A percentile compares a stretch with the other conserved stretches of the same genome.
These are phyloP conservation scores for Annona squamosa DNA, from an alignment of 164 flowering plant genomes.

Conservation along the genomic window DNA sequence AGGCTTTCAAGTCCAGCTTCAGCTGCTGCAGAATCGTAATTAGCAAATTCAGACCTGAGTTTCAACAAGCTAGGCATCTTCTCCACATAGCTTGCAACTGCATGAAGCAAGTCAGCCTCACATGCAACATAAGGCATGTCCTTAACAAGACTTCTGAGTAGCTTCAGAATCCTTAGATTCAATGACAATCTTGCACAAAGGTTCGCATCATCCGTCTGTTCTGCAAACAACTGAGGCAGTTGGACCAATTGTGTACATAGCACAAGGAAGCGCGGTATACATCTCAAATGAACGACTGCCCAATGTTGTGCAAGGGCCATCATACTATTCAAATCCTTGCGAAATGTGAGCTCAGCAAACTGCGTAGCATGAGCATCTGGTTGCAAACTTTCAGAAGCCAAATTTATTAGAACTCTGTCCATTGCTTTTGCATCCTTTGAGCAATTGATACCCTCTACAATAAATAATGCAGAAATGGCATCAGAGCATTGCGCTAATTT, in stretches of 20 bases:
- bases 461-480: constrained; percentile 4
- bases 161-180: constrained; percentile 50
- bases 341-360: constrained; percentile 20
- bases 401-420: constrained; percentile 47
- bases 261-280: constrained; percentile 47
- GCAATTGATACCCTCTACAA: constrained; percentile 45
- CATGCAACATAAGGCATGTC: constrained; percentile 43
- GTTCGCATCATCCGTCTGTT: constrained; percentile 29
- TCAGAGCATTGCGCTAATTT: neutral
- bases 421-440: constrained; percentile 45
- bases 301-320: constrained; percentile 53
- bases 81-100: constrained; percentile 53
- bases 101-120: constrained; percentile 48
- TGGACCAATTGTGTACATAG: constrained; percentile 43
- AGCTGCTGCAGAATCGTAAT: constrained; percentile 23
- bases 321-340: constrained; percentile 34
- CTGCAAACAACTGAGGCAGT: constrained; percentile 38
- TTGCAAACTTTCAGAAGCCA: constrained; percentile 52
- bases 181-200: constrained; percentile 42
- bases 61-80: constrained; percentile 53
- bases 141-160: constrained; percentile 50
- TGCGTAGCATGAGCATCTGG: constrained; percentile 29
- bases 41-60: constrained; percentile 47
- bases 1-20: constrained; percentile 62
- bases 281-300: constrained; percentile 61